Evolutionary conservation across 2,329 filamentous ascomycete species (phyloP).

Genomic region (Hypomyces rosellus): DNA sequence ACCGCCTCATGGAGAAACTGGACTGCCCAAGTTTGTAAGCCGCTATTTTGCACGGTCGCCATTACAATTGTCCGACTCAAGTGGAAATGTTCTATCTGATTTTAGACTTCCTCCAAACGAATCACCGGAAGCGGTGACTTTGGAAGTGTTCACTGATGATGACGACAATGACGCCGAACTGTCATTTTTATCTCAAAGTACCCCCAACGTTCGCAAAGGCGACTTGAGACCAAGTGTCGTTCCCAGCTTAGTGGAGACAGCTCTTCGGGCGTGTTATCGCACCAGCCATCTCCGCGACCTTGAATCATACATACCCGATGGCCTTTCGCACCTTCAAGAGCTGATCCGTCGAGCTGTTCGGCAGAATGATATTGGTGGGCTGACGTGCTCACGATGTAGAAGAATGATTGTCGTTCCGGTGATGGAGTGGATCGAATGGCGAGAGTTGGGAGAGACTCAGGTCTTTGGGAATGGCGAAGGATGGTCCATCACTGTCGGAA

Average conservation of each 20-base stretch:
- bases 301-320: constrained; percentile 35
- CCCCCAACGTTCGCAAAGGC: constrained; percentile 10
- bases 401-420: constrained; percentile 43
- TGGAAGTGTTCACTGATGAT: constrained; percentile 12
- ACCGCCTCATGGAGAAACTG: background rate
- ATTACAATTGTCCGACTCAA: constrained; percentile 25
- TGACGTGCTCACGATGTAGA: constrained; percentile 46
- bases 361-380: constrained; percentile 42
- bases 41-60: constrained; percentile 25
- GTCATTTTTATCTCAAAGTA: constrained; percentile 3
- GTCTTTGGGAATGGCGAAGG: background rate
- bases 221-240: constrained; percentile 28
- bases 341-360: constrained; percentile 34
- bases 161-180: constrained; percentile 8
- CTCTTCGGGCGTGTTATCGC: constrained; percentile 40
- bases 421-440: constrained; percentile 59
- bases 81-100: constrained; percentile 22
- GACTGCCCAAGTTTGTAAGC: constrained; percentile 18
- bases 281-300: constrained; percentile 38
- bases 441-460: constrained; percentile 28
- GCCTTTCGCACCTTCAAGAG: constrained; percentile 33
- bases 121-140: constrained; percentile 15
- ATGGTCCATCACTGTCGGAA: background rate
- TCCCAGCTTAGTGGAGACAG: constrained; percentile 45
- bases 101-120: constrained; percentile 23